Evolutionary conservation across 176 grass and related monocot species (phyloP).

Genomic region (Oryza rufipogon): DNA sequence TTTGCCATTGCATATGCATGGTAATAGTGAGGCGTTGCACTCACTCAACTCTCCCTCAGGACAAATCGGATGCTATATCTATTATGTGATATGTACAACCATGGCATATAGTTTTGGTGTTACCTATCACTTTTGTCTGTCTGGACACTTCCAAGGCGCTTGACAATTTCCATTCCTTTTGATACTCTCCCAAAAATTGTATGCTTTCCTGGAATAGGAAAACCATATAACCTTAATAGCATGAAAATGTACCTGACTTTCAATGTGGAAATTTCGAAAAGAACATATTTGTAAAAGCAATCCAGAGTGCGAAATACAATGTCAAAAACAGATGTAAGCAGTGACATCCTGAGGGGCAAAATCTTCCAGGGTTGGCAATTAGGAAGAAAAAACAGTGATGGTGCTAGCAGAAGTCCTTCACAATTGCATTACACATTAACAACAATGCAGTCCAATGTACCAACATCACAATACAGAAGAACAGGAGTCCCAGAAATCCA

Average conservation of each 20-base stretch:
- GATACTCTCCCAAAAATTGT: constrained; percentile 93
- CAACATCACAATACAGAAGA: not conserved
- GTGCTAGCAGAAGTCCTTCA: not conserved
- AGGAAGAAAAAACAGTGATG: constrained; percentile 1
- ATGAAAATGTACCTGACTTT: constrained; percentile 4
- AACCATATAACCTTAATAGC: not conserved
- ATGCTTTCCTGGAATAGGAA: constrained; percentile 76
- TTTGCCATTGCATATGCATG: not conserved
- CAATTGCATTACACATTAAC: constrained; percentile 13
- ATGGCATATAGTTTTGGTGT: not conserved
- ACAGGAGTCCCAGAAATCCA: not conserved
- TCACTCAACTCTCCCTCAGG: not conserved
- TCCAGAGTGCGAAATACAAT: not conserved
- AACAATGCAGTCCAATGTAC: not conserved
- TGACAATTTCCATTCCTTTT: constrained; percentile 89
- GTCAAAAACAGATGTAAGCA: constrained; percentile 5
- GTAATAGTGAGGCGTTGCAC: not conserved
- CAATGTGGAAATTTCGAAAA: not conserved
- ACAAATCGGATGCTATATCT: not conserved
- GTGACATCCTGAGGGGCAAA: not conserved
- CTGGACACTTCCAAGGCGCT: constrained; percentile 93
- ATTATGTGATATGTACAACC: not conserved
- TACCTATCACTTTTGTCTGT: constrained; percentile 92
- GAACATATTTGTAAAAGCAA: not conserved
- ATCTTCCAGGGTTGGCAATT: not conserved